Evolutionary conservation across 1,284 basidiomycete species (phyloP), one percentile per base, ranked within the genome.

Genomic region (Boletus calvinii): DNA sequence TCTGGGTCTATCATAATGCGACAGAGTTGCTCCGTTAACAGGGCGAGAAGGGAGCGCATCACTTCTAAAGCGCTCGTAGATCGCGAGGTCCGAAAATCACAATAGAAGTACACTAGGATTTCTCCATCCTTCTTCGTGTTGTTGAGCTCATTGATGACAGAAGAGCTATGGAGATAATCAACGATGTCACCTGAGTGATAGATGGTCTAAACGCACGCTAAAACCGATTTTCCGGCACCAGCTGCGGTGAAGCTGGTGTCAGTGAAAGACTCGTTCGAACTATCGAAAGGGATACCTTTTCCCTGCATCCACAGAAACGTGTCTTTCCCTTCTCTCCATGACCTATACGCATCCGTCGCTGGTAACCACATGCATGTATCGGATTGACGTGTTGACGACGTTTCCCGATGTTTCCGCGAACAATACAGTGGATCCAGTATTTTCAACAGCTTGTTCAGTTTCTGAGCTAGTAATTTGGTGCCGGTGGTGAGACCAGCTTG

Each of bases 1-100:
- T 52, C 53, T 0, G 52, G 17, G 3, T 42, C 31, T 0, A 3
- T 2, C 1, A 29, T 15, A 3, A 8, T n/a, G 2, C 1, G 9
- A 10, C 24, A 42, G 8, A 56, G 20, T 1, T 7, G 40, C 1
- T 6, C 2, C 0, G 1, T 17, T 1, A 62, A 15, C 38, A 57
- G 59, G 1, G 45, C 32, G 9, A 61, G 46, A 37, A 61, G 15
- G 12, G 56, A 59, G 4, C 52, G n/a, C 37, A 56, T 52, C 4
- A 57, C 59, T 15, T 59, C 57, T 2, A 59, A 17, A 3, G 59
- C 37, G 13, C 7, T 50, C 0, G 48, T 52, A 6, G 48, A 57
- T 6, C 31, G 13, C 3, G 2, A 26, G 2, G 29, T 44, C 6
- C 48, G 44, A 36, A 57, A 58, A 39, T 57, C 52, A 7, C 55